phyloP scores from a whole-genome alignment of 2,329 filamentous ascomycete genomes.

The Fusarium buxicola region DNA sequence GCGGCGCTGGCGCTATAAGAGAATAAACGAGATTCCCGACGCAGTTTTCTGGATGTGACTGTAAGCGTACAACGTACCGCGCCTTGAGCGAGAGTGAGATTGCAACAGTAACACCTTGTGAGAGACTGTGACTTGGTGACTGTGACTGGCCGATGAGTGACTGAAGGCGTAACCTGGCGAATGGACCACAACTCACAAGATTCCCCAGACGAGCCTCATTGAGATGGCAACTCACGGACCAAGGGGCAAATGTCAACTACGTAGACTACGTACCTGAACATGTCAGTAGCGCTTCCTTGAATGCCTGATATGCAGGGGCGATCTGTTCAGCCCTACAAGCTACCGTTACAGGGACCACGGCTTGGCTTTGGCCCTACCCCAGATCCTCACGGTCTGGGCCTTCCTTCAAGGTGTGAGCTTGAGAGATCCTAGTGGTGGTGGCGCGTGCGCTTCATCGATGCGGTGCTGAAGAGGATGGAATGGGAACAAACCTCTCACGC shows the following conservation, averaged over 20 bases:
- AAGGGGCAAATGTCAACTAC: conserved; percentile 19
- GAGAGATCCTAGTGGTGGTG: conserved; percentile 3
- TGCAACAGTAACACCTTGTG: background rate
- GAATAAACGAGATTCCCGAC: conserved; percentile 23
- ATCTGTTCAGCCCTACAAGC: conserved; percentile 37
- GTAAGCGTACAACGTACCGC: background rate
- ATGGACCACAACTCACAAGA: too few relatives aligned
- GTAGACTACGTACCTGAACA: too few relatives aligned
- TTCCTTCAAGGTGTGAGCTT: conserved; percentile 27
- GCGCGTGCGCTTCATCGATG: background rate
- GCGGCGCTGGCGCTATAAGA: conserved; percentile 22
- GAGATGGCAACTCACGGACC: background rate
- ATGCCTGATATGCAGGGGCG: conserved; percentile 40
- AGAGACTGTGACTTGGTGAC: background rate
- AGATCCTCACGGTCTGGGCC: conserved; percentile 34
- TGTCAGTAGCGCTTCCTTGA: conserved; percentile 29
- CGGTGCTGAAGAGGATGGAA: background rate
- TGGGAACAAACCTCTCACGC: too few relatives aligned
- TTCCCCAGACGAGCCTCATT: background rate
- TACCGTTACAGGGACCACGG: conserved; percentile 35
- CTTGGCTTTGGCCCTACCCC: conserved; percentile 32
- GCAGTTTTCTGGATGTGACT: background rate
- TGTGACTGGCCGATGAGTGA: background rate
- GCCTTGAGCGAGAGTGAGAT: background rate
- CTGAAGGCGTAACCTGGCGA: background rate